Evolutionary conservation across 306 rosid genomes (phyloP).

Genomic region (Pachyrhizus erosus): DNA sequence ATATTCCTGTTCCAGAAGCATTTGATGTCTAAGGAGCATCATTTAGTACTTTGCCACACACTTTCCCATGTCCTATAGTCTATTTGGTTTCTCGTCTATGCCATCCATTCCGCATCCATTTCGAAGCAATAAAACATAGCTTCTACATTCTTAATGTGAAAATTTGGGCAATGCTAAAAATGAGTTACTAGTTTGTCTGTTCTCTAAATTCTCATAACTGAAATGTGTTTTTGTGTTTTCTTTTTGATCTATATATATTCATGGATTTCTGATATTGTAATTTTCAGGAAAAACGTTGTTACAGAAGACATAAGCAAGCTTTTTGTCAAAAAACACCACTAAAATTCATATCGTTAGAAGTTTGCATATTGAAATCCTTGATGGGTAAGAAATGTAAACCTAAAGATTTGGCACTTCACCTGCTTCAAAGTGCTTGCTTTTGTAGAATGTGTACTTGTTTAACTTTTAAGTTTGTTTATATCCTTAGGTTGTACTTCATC

Average conservation of each 20-base stretch:
- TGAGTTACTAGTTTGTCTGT: constrained; percentile 4
- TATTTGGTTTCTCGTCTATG: too few relatives aligned
- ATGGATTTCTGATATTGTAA: constrained; percentile 37
- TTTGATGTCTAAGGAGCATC: neutral
- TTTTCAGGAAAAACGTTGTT: constrained; percentile 85
- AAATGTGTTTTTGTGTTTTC: neutral
- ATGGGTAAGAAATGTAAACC: constrained; percentile 38
- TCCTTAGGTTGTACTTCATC: constrained; percentile 22
- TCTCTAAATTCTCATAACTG: constrained; percentile 12
- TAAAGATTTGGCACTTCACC: constrained; percentile 11
- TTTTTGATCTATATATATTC: constrained; percentile 13
- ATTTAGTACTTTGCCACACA: neutral
- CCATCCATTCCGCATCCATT: too few relatives aligned
- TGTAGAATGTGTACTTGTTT: constrained; percentile 47
- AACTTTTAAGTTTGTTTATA: constrained; percentile 38
- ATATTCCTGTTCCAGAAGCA: constrained; percentile 13
- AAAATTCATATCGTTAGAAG: constrained; percentile 48
- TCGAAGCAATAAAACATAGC: too few relatives aligned
- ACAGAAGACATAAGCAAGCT: constrained; percentile 94
- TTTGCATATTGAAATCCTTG: constrained; percentile 26
- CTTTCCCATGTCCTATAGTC: neutral
- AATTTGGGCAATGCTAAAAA: neutral
- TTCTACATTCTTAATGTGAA: too few relatives aligned
- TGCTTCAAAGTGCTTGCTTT: constrained; percentile 34
- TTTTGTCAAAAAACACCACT: constrained; percentile 71